Evolutionary conservation across 2,329 filamentous ascomycete genomes (phyloP).

Genomic region (Rutstroemia sp.): DNA sequence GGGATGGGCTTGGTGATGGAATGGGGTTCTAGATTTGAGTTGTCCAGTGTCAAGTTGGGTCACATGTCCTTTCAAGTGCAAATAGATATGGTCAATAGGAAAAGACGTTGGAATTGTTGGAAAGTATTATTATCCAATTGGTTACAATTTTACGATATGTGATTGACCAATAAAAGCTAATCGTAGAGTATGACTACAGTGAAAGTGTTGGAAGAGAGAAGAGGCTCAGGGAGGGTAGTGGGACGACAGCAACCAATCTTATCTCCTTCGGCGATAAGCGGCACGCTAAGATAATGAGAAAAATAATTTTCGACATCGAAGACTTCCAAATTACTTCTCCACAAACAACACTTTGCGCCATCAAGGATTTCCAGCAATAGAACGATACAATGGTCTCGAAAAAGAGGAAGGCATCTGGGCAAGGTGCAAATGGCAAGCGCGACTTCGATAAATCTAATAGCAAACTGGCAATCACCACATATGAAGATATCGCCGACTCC

Average conservation of each 20-base stretch:
- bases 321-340: not conserved
- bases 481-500: slow-evolving; percentile 83
- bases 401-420: slow-evolving; percentile 9
- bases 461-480: slow-evolving; percentile 38
- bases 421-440: not conserved
- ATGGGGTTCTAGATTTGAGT: slow-evolving; percentile 16
- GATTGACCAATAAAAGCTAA: no score
- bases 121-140: not conserved
- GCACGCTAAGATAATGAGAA: slow-evolving; percentile 11
- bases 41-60: not conserved
- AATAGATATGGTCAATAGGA: not conserved
- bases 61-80: no score
- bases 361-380: not conserved
- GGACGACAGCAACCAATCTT: not conserved
- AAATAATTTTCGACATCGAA: slow-evolving; percentile 9
- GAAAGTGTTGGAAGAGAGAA: not conserved
- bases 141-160: no score
- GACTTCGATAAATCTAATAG: slow-evolving; percentile 24
- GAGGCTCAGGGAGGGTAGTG: no score
- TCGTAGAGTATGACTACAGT: not conserved
- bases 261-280: not conserved
- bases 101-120: not conserved
- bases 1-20: slow-evolving; percentile 14
- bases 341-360: not conserved
- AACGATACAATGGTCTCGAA: slow-evolving; percentile 6